These are phyloP conservation scores for Arachnomyces sp. DNA, from an alignment of 2,329 filamentous ascomycete genomes.

Conservation along the genomic window DNA sequence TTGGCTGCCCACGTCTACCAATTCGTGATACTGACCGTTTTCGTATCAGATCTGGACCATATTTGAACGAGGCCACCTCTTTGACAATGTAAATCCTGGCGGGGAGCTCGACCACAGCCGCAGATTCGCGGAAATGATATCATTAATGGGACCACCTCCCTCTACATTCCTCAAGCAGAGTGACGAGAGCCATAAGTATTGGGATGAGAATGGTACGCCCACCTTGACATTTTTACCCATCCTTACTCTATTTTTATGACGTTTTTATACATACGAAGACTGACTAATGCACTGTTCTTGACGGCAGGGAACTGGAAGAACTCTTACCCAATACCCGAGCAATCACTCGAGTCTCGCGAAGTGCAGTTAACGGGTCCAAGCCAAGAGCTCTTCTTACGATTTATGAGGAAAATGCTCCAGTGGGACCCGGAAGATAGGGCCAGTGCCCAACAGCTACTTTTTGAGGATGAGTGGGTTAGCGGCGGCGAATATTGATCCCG, in stretches of 20 bases:
- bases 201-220: slow-evolving; percentile 25
- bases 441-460: neutral
- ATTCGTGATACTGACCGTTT: neutral
- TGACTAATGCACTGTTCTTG: slow-evolving; percentile 11
- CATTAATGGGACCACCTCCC: slow-evolving; percentile 32
- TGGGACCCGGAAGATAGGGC: slow-evolving; percentile 12
- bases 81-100: slow-evolving; percentile 2
- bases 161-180: slow-evolving; percentile 18
- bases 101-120: no score
- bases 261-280: neutral
- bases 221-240: no score
- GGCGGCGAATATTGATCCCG: no score
- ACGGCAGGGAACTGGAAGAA: slow-evolving; percentile 14
- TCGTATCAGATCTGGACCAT: slow-evolving; percentile 2
- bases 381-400: slow-evolving; percentile 14
- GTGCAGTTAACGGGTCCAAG: no score
- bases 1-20: neutral
- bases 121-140: slow-evolving; percentile 35
- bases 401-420: slow-evolving; percentile 19
- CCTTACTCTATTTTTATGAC: no score
- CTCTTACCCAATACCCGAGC: slow-evolving; percentile 7
- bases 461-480: no score
- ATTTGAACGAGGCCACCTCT: slow-evolving; percentile 2
- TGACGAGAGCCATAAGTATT: slow-evolving; percentile 24
- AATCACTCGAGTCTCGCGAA: slow-evolving; percentile 3